Evolutionary conservation across 139 green algal species (phyloP).

Genomic region (Coelastrella sp.): DNA sequence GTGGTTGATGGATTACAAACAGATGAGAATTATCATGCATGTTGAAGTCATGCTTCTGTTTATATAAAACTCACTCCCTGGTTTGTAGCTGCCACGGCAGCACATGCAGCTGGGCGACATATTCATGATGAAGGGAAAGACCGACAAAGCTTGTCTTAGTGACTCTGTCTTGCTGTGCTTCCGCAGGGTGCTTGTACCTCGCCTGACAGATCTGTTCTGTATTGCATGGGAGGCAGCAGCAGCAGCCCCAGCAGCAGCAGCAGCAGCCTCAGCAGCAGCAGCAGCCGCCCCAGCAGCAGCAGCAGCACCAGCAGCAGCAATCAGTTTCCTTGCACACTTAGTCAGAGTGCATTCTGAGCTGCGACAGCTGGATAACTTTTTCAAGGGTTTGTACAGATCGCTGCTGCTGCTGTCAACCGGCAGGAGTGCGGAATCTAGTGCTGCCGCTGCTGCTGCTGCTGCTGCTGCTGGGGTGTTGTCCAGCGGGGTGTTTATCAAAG

Average conservation of each 20-base stretch:
- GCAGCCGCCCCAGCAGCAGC: not conserved
- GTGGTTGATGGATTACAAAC: too few relatives aligned
- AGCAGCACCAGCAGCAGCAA: constrained; percentile 7
- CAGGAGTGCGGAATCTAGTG: not conserved
- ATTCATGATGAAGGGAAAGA: too few relatives aligned
- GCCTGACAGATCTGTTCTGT: not conserved
- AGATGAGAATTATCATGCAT: too few relatives aligned
- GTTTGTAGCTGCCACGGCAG: too few relatives aligned
- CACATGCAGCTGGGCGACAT: too few relatives aligned
- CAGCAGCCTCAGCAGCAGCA: too few relatives aligned
- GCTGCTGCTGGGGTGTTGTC: constrained; percentile 10
- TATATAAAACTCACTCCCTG: too few relatives aligned
- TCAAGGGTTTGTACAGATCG: not conserved
- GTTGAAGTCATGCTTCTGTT: too few relatives aligned
- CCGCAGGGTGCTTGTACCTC: constrained; percentile 35
- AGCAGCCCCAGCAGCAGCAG: too few relatives aligned
- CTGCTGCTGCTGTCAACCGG: not conserved
- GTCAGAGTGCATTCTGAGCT: constrained; percentile 15
- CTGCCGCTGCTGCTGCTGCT: not conserved
- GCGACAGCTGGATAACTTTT: constrained; percentile 23
- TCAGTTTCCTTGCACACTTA: constrained; percentile 3
- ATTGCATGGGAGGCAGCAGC: constrained; percentile 30
- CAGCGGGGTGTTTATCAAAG: not conserved
- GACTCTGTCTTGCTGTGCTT: too few relatives aligned
- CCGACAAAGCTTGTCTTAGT: too few relatives aligned